A percentile compares a stretch with the other conserved stretches of the same genome.
These are phyloP conservation scores for Fusarium oligoseptatum DNA, from an alignment of 2,329 filamentous ascomycete species.

Conservation along the genomic window DNA sequence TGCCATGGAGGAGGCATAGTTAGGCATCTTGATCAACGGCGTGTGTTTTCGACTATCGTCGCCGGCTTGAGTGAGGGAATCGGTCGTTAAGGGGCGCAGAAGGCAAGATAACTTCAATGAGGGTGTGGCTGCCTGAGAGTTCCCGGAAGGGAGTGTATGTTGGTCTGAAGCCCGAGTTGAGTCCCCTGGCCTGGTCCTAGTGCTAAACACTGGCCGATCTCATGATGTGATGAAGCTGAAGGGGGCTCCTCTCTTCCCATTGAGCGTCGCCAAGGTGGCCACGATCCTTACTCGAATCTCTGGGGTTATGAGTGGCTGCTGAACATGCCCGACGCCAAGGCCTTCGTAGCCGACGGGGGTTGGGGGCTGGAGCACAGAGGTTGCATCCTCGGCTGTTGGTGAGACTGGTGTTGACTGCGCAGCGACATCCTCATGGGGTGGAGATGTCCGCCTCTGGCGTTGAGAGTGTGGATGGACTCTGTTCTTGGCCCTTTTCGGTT, in stretches of 20 bases:
- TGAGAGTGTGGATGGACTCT: not conserved
- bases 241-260: not conserved
- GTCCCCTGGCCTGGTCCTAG: not conserved
- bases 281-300: not conserved
- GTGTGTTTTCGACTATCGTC: not conserved
- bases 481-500: not conserved
- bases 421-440: not conserved
- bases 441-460: not conserved
- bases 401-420: not conserved
- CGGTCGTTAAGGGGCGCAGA: constrained; percentile 6
- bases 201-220: not conserved
- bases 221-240: not conserved
- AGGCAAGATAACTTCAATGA: constrained; percentile 27
- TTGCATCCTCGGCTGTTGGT: not conserved
- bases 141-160: not conserved
- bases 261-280: not conserved
- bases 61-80: not conserved
- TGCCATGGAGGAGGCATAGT: constrained; percentile 27
- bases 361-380: not conserved
- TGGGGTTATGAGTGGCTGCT: not conserved
- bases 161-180: not conserved
- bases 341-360: not conserved
- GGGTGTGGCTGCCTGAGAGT: not conserved
- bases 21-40: constrained; percentile 29
- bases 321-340: not conserved